Evolutionary conservation across 2,329 filamentous ascomycete genomes (phyloP), one percentile per base, ranked within the genome.

Genomic region (Capronia epimyces): DNA sequence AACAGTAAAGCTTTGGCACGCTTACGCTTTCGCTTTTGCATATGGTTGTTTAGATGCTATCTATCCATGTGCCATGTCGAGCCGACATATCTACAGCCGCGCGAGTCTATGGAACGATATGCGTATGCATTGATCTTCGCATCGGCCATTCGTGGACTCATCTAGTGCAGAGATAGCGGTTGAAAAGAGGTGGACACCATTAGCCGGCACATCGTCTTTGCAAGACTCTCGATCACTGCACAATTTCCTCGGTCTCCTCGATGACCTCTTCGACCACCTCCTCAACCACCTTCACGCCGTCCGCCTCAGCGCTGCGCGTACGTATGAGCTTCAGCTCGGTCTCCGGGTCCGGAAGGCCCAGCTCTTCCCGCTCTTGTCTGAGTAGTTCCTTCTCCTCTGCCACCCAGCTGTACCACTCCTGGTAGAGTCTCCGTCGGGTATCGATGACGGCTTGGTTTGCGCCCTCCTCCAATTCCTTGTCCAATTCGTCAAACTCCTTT

Each of bases 361-460:
- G 70, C 5, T 75, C 80, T 45, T 79, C 77, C 53, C 86, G 79
- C 70, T 95, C 89, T 62, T 87, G 84, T 53, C 72, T 69, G 43
- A 91, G 68, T 64, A 95, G 83, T 59, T 79, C 78, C 71, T 86
- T 83, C 60, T 89, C 80, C 53, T 78, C 75, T 64, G 82, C 81
- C 66, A 89, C 80, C 89, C 90, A 98, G 50, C 81, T 81, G 63
- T 84, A 70, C 93, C 93, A 98, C 72, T 97, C 91, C 60, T 86
- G 81, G 63, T 98, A 82, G 65, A 89, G 75, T 63, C 82, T 77
- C 66, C 91, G 83, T 62, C 93, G 82, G 61, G 82, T 83, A 71
- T 97, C 91, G 56, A 98, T 86, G 44, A 98, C 89, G 29, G 90
- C 91, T 64, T 90, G 82, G 74, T 97, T 93, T 63, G 91, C 93